These are phyloP conservation scores for Schrenkiella parvula DNA, from an alignment of 345 rosid genomes.

Conservation along the genomic window DNA sequence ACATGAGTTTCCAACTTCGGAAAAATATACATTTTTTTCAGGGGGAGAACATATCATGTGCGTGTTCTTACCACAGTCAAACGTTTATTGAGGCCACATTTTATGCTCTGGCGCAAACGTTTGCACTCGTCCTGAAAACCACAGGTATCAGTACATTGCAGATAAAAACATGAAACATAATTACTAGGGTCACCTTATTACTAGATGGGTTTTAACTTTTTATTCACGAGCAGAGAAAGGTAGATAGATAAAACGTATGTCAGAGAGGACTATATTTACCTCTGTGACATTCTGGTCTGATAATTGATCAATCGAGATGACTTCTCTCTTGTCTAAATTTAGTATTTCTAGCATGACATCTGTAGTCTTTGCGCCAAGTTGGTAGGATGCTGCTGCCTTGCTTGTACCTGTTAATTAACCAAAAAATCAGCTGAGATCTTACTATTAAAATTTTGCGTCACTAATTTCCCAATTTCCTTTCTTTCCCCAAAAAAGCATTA, in stretches of 20 bases:
- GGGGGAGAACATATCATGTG: neutral
- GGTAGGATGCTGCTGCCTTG: constrained; percentile 55
- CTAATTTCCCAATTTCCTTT: neutral
- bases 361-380: constrained; percentile 54
- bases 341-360: constrained; percentile 65
- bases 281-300: constrained; percentile 87
- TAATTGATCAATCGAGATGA: constrained; percentile 61
- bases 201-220: neutral
- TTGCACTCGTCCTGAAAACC: constrained; percentile 79
- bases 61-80: constrained; percentile 62
- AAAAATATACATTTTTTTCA: neutral
- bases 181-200: neutral
- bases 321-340: constrained; percentile 70
- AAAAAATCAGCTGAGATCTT: constrained; percentile 22
- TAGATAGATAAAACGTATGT: neutral
- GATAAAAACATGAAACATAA: neutral
- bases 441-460: neutral
- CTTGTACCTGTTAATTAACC: constrained; percentile 51
- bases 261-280: constrained; percentile 43
- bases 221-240: neutral
- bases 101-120: constrained; percentile 56
- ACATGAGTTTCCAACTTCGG: constrained; percentile 7
- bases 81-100: constrained; percentile 61
- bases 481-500: constrained; percentile 14
- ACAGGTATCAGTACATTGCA: constrained; percentile 24